phyloP scores from a whole-genome alignment of 495 filamentous ascomycete species.

The Platismatia glauca region DNA sequence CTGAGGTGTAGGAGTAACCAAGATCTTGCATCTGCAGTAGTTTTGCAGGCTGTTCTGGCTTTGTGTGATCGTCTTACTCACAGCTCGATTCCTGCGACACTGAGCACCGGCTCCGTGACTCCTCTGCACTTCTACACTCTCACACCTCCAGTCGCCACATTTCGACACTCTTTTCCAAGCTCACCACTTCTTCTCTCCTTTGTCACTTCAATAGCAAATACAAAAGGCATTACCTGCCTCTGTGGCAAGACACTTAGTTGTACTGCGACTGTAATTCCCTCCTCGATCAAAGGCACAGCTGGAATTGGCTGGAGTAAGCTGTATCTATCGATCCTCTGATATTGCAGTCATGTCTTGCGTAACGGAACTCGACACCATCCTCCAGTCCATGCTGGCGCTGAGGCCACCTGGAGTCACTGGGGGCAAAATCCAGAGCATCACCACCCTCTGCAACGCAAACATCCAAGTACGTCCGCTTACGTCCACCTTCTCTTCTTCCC shows the following conservation, averaged over 20 bases:
- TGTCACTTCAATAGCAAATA: slow-evolving; percentile 18
- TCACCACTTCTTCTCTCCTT: slow-evolving; percentile 22
- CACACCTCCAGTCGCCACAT: not conserved
- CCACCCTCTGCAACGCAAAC: slow-evolving; percentile 74
- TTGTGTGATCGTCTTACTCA: not conserved
- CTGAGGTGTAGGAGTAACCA: not conserved
- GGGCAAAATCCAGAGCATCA: slow-evolving; percentile 79
- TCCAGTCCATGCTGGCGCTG: slow-evolving; percentile 82
- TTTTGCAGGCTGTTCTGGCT: not conserved
- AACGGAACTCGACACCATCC: slow-evolving; percentile 79
- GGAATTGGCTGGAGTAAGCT: slow-evolving; percentile 17
- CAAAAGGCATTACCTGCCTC: slow-evolving; percentile 3
- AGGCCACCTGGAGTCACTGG: slow-evolving; percentile 92
- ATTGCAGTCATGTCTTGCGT: slow-evolving; percentile 65
- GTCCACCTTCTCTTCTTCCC: not conserved
- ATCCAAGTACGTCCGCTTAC: slow-evolving; percentile 66
- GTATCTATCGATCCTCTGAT: slow-evolving; percentile 4
- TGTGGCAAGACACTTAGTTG: slow-evolving; percentile 6
- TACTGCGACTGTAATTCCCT: slow-evolving; percentile 16
- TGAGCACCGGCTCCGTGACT: not conserved
- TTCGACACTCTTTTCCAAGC: slow-evolving; percentile 7
- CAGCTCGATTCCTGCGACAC: not conserved
- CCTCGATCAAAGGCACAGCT: slow-evolving; percentile 4
- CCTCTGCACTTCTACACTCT: not conserved
- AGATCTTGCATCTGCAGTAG: not conserved